Base-by-base conservation (phyloP, 2,329 filamentous ascomycete genomes). In the Epichloe gansuensis region DNA sequence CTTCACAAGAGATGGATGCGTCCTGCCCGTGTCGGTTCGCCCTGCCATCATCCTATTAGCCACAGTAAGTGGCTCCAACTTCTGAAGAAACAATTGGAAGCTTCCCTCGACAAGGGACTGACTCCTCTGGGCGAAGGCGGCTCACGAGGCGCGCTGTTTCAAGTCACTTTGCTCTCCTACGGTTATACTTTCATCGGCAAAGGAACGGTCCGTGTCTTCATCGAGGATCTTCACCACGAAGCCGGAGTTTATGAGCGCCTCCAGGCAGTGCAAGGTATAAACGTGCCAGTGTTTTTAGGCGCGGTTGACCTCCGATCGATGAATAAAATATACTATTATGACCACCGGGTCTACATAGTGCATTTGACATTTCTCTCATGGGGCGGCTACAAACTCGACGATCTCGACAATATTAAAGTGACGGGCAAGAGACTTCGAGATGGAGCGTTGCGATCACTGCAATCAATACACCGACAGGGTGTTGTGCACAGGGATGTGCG, bases 101-200 rank as follows among this genome's bases (percentile, higher is more conserved):
- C 43, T 4, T 61, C 60, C 6, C 50, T 68, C 2, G 67, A 67
- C 35, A 50, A 62, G 25, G 63, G 68, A 2, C 62, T 68, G 23
- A 53, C 54, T 2, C 58, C 51, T 13, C 52, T 72, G 0, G 54
- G 57, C 11, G 31, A 59, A n/a, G 52, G 58, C 34, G 66, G 71
- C 5, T 57, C 68, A 1, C 63, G 66, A 11, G 65, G 70, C 15
- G 68, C 65, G 4, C 56, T 74, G 7, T 74, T 75, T 55, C 59
- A 63, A 50, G 57, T 74, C 4, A 69, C 66, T 12, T 61, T 75
- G 41, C 56, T 66, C 31, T 58, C 53, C 3, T 66, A 74, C 55
- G 65, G 70, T 53, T 75, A 74, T 59, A 71, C 66, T 2, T 68
- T 75, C 48, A 60, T 69, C 25, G 60, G 63, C 49, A 75, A 76